Evolutionary conservation across 192 early-diverging fungal species (phyloP).

Genomic region (Coemansia sp.): DNA sequence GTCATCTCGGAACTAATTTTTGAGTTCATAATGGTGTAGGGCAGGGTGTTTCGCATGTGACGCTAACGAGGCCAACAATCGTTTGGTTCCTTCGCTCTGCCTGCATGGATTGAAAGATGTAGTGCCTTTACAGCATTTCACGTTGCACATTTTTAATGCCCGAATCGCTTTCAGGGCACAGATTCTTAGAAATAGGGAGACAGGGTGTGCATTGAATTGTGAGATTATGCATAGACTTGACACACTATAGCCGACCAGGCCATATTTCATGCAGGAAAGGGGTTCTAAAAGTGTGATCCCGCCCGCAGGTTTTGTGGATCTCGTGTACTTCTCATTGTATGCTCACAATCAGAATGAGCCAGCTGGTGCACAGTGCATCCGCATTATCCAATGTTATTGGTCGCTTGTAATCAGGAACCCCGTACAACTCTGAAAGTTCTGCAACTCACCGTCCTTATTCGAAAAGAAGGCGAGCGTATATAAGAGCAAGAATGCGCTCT

Average conservation of each 20-base stretch:
- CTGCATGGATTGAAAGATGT: not conserved
- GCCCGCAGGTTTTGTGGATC: not conserved
- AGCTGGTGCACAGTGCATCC: slow-evolving; percentile 1
- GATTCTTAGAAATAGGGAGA: not conserved
- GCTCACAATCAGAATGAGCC: slow-evolving; percentile 3
- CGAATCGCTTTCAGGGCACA: not conserved
- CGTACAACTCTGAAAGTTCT: not conserved
- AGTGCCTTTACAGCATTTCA: not conserved
- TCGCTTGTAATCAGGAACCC: not conserved
- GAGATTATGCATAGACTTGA: not conserved
- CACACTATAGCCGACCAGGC: not conserved
- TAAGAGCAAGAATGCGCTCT: not conserved
- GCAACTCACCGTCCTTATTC: not conserved
- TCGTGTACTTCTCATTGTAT: not conserved
- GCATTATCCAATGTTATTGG: not conserved
- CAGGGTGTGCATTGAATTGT: not conserved
- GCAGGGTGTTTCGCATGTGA: not conserved
- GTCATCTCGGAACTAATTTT: not conserved
- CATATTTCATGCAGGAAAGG: not conserved
- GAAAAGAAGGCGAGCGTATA: not conserved
- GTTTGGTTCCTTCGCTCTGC: not conserved
- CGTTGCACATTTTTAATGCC: not conserved
- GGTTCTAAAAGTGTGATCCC: not conserved
- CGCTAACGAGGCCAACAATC: not conserved
- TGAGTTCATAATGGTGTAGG: not conserved